A percentile compares a stretch with the other conserved stretches of the same genome.
Conservation (phyloP, 345 rosid genomes). For the Garcia nutans region DNA sequence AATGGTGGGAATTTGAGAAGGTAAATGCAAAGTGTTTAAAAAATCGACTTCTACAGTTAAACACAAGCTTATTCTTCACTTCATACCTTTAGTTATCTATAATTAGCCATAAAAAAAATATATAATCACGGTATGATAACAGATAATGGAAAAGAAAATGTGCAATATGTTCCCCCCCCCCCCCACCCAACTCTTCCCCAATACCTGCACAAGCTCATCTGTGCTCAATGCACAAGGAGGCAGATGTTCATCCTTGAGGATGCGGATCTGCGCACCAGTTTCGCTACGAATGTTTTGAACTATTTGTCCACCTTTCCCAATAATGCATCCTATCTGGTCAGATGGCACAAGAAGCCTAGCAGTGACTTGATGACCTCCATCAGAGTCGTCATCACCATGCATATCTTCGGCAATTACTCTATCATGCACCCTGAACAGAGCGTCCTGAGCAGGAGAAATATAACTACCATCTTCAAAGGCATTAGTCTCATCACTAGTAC, state of each 20-base stretch:
- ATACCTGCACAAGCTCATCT: conserved; percentile 96
- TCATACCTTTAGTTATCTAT: not conserved
- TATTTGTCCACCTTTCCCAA: conserved; percentile 94
- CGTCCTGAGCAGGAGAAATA: conserved; percentile 90
- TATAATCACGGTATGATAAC: not conserved
- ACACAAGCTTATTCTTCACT: not conserved
- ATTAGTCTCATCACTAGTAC: conserved; percentile 84
- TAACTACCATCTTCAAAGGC: conserved; percentile 50
- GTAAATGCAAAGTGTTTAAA: not conserved
- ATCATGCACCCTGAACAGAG: conserved; percentile 81
- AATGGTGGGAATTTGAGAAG: not conserved
- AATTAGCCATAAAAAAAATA: not conserved
- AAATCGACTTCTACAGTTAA: not conserved
- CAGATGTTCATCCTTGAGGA: conserved; percentile 81
- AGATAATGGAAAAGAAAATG: not conserved
- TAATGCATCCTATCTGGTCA: conserved; percentile 95
- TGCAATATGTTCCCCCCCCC: not conserved
- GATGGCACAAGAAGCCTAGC: conserved; percentile 92
- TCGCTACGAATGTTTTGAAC: conserved; percentile 84
- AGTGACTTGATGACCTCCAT: conserved; percentile 52
- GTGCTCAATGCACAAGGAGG: conserved; percentile 80
- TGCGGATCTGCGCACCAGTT: conserved; percentile 88
- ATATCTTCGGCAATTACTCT: conserved; percentile 71
- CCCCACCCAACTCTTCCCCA: not conserved
- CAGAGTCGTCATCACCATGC: conserved; percentile 59